Percentiles rank a stretch among this genome's conserved stretches.
Evolutionary conservation across 768 basidiomycete species (phyloP).

Genomic region (Cubamyces sp.): DNA sequence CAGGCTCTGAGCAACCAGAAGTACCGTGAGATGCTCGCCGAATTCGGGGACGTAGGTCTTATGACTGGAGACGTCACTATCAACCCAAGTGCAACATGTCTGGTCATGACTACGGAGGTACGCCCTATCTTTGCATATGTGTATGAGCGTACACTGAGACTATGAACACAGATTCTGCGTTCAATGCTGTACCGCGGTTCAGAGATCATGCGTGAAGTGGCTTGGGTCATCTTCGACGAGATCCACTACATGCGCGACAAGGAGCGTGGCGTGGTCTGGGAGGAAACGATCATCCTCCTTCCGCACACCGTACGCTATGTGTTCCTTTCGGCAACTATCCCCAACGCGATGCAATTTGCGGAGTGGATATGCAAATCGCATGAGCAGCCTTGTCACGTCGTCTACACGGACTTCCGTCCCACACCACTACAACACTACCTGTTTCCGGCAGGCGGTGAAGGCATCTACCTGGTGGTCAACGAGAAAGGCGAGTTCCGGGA

Average conservation of each 20-base stretch:
- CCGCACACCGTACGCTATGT: constrained; percentile 97
- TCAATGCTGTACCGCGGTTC: constrained; percentile 99
- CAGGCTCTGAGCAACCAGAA: constrained; percentile 99
- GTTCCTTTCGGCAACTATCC: constrained; percentile 98
- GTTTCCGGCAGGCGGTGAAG: constrained; percentile 95
- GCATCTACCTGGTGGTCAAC: constrained; percentile 98
- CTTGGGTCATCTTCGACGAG: constrained; percentile 99
- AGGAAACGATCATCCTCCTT: constrained; percentile 96
- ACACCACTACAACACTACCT: constrained; percentile 98
- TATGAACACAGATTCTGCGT: constrained; percentile 78
- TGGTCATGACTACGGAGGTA: constrained; percentile 99
- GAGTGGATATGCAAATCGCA: constrained; percentile 99
- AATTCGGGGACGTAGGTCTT: constrained; percentile 96
- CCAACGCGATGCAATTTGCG: constrained; percentile 99
- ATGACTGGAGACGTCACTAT: constrained; percentile 99
- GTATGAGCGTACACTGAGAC: not conserved
- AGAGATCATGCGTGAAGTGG: constrained; percentile 99
- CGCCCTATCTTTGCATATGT: constrained; percentile 20
- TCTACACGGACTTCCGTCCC: constrained; percentile 98
- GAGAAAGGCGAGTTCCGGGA: constrained; percentile 97
- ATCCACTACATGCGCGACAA: constrained; percentile 99
- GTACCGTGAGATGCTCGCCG: constrained; percentile 95
- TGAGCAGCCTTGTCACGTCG: constrained; percentile 97
- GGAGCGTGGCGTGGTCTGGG: constrained; percentile 99
- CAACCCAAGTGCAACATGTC: constrained; percentile 93